A percentile compares a stretch with the other conserved stretches of the same genome.
Conservation (phyloP, 108 stramenopile species). For the Licmophora abbreviata region DNA sequence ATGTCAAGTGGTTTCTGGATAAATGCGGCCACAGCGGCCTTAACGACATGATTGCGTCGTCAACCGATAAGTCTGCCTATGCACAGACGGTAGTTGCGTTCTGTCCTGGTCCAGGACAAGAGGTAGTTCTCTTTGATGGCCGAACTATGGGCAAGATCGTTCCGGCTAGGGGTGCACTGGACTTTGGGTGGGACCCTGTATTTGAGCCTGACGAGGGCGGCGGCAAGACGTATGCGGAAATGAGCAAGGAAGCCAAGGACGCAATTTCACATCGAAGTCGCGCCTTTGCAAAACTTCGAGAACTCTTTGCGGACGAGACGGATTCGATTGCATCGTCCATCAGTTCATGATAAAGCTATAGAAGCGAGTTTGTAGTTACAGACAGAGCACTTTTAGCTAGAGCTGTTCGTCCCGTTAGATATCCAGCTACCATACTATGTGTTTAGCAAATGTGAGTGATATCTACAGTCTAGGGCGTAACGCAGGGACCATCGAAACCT, state of each 20-base stretch:
- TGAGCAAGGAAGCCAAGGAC: constrained; percentile 82
- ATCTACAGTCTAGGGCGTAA: constrained; percentile 21
- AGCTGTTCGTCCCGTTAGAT: too few relatives aligned
- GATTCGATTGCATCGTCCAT: neutral
- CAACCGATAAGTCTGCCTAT: constrained; percentile 64
- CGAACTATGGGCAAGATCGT: constrained; percentile 65
- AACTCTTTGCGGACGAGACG: constrained; percentile 8
- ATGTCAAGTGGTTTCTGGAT: constrained; percentile 95
- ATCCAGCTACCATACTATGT: too few relatives aligned
- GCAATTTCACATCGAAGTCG: constrained; percentile 69
- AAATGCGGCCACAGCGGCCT: constrained; percentile 80
- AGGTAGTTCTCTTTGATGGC: constrained; percentile 58
- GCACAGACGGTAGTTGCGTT: constrained; percentile 89
- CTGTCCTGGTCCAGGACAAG: constrained; percentile 60
- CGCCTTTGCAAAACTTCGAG: constrained; percentile 53
- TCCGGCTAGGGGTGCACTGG: constrained; percentile 53
- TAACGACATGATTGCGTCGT: constrained; percentile 56
- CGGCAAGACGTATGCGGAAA: constrained; percentile 81
- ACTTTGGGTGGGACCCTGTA: constrained; percentile 92
- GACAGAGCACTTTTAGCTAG: too few relatives aligned
- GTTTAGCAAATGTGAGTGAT: too few relatives aligned
- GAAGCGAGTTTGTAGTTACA: neutral
- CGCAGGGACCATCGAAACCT: constrained; percentile 66
- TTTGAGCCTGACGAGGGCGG: constrained; percentile 73
- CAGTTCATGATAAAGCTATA: neutral